Evolutionary conservation across 176 grass and related monocot genomes (phyloP).

Genomic region (Hyparrhenia diplandra): DNA sequence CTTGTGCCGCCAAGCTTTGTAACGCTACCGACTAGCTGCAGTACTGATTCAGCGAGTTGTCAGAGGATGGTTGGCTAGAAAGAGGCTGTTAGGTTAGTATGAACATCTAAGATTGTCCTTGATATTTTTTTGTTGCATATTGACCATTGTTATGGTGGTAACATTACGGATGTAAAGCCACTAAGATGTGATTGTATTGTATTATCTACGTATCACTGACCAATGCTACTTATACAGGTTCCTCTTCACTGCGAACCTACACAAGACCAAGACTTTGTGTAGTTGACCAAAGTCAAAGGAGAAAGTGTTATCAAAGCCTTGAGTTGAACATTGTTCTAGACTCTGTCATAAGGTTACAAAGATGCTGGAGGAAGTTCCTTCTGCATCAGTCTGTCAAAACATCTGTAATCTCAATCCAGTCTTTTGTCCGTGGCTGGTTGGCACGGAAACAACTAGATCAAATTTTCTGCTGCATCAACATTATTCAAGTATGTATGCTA

Average conservation of each 20-base stretch:
- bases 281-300: slow-evolving; percentile 8
- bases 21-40: slow-evolving; percentile 12
- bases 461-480: slow-evolving; percentile 8
- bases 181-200: neutral
- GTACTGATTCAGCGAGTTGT: slow-evolving; percentile 39
- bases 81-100: slow-evolving; percentile 51
- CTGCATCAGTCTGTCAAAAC: slow-evolving; percentile 5
- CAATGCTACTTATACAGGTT: slow-evolving; percentile 33
- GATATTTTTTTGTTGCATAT: neutral
- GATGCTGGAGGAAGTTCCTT: slow-evolving; percentile 55
- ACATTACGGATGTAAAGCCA: neutral
- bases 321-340: slow-evolving; percentile 45
- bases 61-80: slow-evolving; percentile 52
- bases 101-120: slow-evolving; percentile 15
- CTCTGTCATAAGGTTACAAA: slow-evolving; percentile 46
- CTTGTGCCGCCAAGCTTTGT: slow-evolving; percentile 23
- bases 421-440: slow-evolving; percentile 41
- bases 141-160: neutral
- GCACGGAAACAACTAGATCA: slow-evolving; percentile 33
- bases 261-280: neutral
- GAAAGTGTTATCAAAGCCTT: slow-evolving; percentile 13
- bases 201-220: neutral
- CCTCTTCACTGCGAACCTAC: slow-evolving; percentile 32
- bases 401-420: slow-evolving; percentile 53
- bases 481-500: slow-evolving; percentile 49